Conservation (phyloP, 164 flowering plant species). For the Berberis thunbergii region DNA sequence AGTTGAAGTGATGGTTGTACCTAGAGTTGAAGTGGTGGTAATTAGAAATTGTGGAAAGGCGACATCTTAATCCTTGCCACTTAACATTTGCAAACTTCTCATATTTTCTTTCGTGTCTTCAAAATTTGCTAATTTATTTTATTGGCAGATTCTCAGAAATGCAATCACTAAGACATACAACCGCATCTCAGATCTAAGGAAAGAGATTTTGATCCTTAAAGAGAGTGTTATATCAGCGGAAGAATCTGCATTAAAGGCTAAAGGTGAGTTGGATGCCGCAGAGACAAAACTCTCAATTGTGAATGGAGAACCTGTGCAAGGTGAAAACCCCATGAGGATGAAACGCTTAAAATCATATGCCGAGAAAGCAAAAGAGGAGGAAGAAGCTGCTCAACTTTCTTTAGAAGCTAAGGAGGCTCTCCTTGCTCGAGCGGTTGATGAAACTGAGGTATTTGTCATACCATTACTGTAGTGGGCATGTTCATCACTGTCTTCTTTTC, state of each 20-base stretch:
- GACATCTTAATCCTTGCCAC: too few species aligned
- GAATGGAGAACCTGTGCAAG: constrained; percentile 89
- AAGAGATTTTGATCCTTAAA: constrained; percentile 61
- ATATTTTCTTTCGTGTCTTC: neutral
- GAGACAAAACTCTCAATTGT: constrained; percentile 75
- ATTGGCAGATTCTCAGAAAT: constrained; percentile 72
- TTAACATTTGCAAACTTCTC: neutral
- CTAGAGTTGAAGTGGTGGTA: neutral
- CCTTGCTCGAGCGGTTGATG: constrained; percentile 66
- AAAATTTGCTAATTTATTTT: neutral
- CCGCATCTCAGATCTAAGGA: constrained; percentile 79
- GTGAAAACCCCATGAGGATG: constrained; percentile 72
- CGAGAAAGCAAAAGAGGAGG: constrained; percentile 64
- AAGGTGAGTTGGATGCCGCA: constrained; percentile 63
- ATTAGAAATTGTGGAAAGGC: neutral
- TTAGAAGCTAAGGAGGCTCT: constrained; percentile 93
- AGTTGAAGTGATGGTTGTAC: neutral
- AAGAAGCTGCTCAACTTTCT: constrained; percentile 54
- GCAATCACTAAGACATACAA: constrained; percentile 81
- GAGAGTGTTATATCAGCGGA: constrained; percentile 49
- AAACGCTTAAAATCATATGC: constrained; percentile 64
- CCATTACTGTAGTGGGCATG: neutral
- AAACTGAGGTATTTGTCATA: constrained; percentile 59
- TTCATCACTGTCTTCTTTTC: neutral
- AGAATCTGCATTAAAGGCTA: constrained; percentile 51